Percentiles rank a stretch among this genome's conserved stretches.
Evolutionary conservation across 441 rosid species (phyloP).

Genomic region (Brassica balearica): DNA sequence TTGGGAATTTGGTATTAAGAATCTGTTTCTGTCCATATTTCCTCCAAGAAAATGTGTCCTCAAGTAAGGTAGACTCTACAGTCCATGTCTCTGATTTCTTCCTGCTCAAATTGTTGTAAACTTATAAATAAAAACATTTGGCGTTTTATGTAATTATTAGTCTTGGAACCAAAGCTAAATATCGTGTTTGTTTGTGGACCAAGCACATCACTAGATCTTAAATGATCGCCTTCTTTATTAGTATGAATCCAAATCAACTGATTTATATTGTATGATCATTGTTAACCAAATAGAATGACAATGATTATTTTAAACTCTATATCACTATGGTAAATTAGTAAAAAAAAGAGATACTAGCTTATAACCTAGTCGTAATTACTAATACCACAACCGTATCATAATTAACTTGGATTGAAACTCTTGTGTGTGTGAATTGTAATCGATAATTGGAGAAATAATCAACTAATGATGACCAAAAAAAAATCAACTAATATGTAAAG

Average conservation of each 20-base stretch:
- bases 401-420: background rate
- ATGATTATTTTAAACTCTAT: background rate
- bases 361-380: too few relatives aligned
- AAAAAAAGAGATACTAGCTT: background rate
- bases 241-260: background rate
- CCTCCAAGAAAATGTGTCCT: constrained; percentile 79
- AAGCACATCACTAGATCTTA: background rate
- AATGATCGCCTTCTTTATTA: background rate
- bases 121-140: background rate
- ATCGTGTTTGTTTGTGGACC: background rate
- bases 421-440: background rate
- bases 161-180: constrained; percentile 1
- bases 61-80: constrained; percentile 40
- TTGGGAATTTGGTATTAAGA: constrained; percentile 69
- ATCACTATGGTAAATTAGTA: background rate
- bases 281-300: background rate
- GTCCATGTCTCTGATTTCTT: constrained; percentile 53
- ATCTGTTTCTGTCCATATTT: constrained; percentile 92
- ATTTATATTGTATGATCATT: constrained; percentile 7
- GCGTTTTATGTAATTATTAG: constrained; percentile 6
- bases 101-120: constrained; percentile 47
- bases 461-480: too few relatives aligned
- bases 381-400: too few relatives aligned
- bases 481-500: too few relatives aligned
- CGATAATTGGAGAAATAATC: background rate